Conservation (phyloP, 768 basidiomycete species). For the Candolleomyces efflorescens region DNA sequence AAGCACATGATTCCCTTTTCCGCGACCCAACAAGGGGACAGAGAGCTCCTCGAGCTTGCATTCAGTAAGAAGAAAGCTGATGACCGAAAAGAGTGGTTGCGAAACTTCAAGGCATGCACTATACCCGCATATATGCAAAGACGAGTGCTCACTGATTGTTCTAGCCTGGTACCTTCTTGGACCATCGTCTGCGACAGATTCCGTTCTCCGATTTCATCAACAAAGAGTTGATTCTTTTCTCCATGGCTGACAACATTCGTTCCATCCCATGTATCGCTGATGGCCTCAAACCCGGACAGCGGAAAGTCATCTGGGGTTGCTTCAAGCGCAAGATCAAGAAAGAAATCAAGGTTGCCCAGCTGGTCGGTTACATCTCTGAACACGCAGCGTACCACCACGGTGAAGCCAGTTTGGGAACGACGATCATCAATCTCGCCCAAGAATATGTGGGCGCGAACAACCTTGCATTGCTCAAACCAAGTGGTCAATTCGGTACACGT, state of each 20-base stretch:
- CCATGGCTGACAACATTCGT: constrained; percentile 98
- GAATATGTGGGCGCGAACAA: constrained; percentile 96
- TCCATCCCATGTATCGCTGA: constrained; percentile 95
- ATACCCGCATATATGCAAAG: background rate
- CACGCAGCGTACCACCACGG: constrained; percentile 97
- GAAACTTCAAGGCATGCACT: constrained; percentile 74
- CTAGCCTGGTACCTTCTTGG: constrained; percentile 90
- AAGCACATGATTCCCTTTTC: constrained; percentile 96
- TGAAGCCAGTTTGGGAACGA: constrained; percentile 79
- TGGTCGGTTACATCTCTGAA: constrained; percentile 93
- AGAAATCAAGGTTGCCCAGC: constrained; percentile 94
- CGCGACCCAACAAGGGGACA: constrained; percentile 74
- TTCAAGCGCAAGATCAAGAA: constrained; percentile 92
- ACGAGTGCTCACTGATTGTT: constrained; percentile 1
- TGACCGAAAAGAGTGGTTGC: constrained; percentile 96
- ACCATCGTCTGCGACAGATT: constrained; percentile 85
- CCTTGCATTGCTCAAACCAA: constrained; percentile 79
- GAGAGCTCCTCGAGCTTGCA: constrained; percentile 89
- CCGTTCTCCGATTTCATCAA: constrained; percentile 95
- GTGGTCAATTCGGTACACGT: constrained; percentile 96
- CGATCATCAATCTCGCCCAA: constrained; percentile 93
- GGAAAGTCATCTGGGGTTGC: constrained; percentile 94
- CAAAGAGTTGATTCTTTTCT: constrained; percentile 95
- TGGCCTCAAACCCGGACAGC: constrained; percentile 95
- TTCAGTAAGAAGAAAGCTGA: constrained; percentile 99